Percentiles rank a stretch among this genome's conserved stretches.
Evolutionary conservation across 768 basidiomycete species (phyloP).

Genomic region (Steccherinum ochraceum): DNA sequence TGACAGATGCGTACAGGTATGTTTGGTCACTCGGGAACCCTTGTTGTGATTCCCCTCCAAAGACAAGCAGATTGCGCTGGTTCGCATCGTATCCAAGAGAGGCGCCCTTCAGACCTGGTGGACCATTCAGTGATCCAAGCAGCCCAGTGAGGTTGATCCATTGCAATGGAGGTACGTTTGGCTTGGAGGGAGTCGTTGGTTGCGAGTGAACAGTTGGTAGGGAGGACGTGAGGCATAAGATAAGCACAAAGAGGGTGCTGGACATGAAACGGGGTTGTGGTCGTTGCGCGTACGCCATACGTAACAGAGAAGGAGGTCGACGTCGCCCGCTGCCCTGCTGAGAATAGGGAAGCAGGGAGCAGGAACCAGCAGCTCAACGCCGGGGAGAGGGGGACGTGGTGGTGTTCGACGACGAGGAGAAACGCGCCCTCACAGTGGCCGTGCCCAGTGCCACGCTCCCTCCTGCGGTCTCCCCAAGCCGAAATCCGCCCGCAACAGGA

Average conservation of each 20-base stretch:
- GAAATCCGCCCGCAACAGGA: neutral
- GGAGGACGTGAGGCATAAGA: constrained; percentile 18
- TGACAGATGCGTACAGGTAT: constrained; percentile 46
- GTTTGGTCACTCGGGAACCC: constrained; percentile 60
- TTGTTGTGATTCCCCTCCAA: constrained; percentile 67
- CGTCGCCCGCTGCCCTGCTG: neutral
- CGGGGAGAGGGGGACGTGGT: neutral
- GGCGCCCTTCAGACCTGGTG: constrained; percentile 64
- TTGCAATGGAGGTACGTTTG: constrained; percentile 57
- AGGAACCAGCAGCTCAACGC: neutral
- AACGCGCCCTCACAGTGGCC: neutral
- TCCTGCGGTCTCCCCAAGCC: neutral
- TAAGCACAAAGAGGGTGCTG: constrained; percentile 15
- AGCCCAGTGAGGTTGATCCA: constrained; percentile 63
- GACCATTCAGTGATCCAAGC: constrained; percentile 45
- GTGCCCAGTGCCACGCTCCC: neutral
- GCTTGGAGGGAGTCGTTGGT: constrained; percentile 49
- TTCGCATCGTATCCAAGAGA: constrained; percentile 51
- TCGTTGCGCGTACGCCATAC: neutral
- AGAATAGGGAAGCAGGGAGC: neutral
- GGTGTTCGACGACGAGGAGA: neutral
- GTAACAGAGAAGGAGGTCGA: neutral
- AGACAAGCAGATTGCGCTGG: constrained; percentile 58
- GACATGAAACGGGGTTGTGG: constrained; percentile 4
- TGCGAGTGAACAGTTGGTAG: constrained; percentile 30